Evolutionary conservation across 176 grass and related monocot genomes (phyloP), one percentile per base, ranked within the genome.

Genomic region (Hsuehochloa calcarea): DNA sequence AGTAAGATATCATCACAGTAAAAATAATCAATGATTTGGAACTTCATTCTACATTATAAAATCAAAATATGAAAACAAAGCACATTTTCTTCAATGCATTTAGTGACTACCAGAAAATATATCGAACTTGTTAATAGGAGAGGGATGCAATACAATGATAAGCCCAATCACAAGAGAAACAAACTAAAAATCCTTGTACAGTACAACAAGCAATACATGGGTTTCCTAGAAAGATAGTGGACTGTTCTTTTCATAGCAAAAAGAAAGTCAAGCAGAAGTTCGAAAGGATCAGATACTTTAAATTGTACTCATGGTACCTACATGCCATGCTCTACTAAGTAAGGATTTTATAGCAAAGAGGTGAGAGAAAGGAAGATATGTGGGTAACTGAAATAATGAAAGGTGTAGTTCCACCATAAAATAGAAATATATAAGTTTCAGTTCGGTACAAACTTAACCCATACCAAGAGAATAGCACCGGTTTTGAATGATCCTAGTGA

Each of bases 401-500:
- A 27, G 10, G 9, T 20, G 19, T 16, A 60, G 49, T 61, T 84
- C 16, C 8, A 38, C 3, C 19, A 78, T 8, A 68, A 59, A 66
- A 70, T 52, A 66, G n/a, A 49, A 50, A 22, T 27, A 63, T 35
- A 77, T 26, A 65, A 58, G 72, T 72, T 73, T 78, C 37, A 78
- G 9, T 47, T 58, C 45, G 12, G 25, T 41, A 39, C 8, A 34
- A 87, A 56, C 26, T 73, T 39, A 82, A 41, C 46, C 7, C 92
- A 61, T 85, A 99, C 96, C 91, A 99, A 89, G 51, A 99, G 93
- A 94, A 99, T 99, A 14, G 88, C 96, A 84, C 96, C 96, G 31
- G 93, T 99, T 89, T 92, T 99, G 72, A 99, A 99, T 49, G 96
- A 99, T 74, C 96, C 96, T 67, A 99, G 78, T 20, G 96, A 99